Conservation (phyloP, 106 monocot genomes). For the Apostasia ramifera region DNA sequence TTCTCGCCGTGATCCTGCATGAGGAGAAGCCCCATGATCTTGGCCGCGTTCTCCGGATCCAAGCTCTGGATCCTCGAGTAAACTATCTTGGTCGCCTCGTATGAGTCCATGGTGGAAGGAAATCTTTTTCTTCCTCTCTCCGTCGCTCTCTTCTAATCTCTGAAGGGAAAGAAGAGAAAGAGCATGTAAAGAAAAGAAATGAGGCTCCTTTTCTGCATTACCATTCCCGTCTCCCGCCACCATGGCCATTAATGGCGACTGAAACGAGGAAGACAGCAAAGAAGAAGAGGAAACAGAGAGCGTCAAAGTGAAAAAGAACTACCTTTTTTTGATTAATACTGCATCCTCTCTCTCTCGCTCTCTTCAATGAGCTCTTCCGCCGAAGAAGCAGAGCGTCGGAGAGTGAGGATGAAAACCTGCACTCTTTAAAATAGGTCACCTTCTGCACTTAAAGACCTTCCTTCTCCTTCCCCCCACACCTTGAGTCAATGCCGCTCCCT, state of each 20-base stretch:
- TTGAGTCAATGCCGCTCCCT: background rate
- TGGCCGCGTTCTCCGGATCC: constrained; percentile 89
- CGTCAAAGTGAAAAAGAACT: background rate
- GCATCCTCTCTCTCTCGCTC: background rate
- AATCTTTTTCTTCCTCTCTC: background rate
- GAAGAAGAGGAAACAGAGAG: background rate
- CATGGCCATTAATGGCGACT: no score
- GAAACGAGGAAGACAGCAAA: no score
- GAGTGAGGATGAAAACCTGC: background rate
- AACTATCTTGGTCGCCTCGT: constrained; percentile 91
- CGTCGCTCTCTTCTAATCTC: background rate
- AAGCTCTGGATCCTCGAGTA: constrained; percentile 80
- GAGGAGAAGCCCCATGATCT: constrained; percentile 94
- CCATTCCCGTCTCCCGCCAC: no score
- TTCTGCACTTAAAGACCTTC: background rate
- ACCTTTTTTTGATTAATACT: background rate
- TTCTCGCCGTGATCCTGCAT: constrained; percentile 95
- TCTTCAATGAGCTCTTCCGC: background rate
- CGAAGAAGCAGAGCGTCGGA: background rate
- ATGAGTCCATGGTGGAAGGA: constrained; percentile 61
- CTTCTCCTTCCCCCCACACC: background rate
- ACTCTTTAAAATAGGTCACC: background rate
- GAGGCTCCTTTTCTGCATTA: no score
- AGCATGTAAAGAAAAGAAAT: no score
- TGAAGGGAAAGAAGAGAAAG: background rate